These are phyloP conservation scores for Talaromyces sp. DNA, from an alignment of 2,329 filamentous ascomycete genomes.

Conservation along the genomic window DNA sequence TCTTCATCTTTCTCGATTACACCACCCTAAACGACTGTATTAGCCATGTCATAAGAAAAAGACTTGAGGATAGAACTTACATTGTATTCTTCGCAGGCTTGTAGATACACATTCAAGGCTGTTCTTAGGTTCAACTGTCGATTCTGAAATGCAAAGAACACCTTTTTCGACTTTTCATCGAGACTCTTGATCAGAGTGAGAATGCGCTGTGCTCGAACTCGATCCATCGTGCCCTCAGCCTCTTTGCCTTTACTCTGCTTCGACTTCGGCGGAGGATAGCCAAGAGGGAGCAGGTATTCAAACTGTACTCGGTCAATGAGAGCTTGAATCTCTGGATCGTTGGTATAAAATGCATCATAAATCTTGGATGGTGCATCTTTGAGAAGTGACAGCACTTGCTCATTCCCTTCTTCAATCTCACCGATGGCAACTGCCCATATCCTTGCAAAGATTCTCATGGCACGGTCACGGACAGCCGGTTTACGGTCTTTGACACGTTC, in stretches of 20 bases:
- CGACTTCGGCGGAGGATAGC: constrained; percentile 67
- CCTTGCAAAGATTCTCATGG: constrained; percentile 75
- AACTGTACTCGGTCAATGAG: constrained; percentile 79
- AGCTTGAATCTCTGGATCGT: constrained; percentile 79
- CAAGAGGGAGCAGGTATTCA: constrained; percentile 83
- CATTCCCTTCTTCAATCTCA: constrained; percentile 77
- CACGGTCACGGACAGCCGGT: constrained; percentile 73
- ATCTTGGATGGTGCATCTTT: constrained; percentile 79
- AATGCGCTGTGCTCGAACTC: constrained; percentile 76
- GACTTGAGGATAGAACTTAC: constrained; percentile 24
- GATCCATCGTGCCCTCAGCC: constrained; percentile 44
- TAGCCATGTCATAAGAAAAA: background rate
- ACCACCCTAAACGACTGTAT: constrained; percentile 52
- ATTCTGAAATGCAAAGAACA: constrained; percentile 80
- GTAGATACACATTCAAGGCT: constrained; percentile 69
- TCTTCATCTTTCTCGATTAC: constrained; percentile 65
- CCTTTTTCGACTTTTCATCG: constrained; percentile 71
- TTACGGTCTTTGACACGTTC: constrained; percentile 86
- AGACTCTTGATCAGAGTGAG: constrained; percentile 74
- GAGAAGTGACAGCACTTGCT: constrained; percentile 67
- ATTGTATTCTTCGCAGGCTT: constrained; percentile 83
- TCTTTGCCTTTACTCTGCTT: constrained; percentile 41
- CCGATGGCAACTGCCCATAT: constrained; percentile 92
- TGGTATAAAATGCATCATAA: constrained; percentile 82
- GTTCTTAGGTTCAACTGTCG: constrained; percentile 70